Percentiles rank a stretch among this genome's conserved stretches.
These are phyloP conservation scores for Amoeboaphelidium protococcarum DNA, from an alignment of 371 early-diverging fungal genomes.

Conservation along the genomic window DNA sequence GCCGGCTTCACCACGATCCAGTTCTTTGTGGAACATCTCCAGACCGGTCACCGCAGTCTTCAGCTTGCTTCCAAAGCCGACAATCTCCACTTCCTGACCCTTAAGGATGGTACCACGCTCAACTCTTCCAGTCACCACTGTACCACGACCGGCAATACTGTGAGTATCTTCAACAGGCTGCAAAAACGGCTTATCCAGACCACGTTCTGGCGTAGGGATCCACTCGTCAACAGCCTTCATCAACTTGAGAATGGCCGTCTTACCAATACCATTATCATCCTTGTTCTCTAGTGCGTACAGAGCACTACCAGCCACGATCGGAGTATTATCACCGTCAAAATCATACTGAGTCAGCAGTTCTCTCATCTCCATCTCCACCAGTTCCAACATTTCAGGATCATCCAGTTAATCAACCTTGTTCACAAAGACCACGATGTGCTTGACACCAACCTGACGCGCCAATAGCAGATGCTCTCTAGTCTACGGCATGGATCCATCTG, in stretches of 20 bases:
- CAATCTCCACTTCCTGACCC: slow-evolving; percentile 85
- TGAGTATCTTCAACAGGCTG: slow-evolving; percentile 39
- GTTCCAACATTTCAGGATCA: slow-evolving; percentile 86
- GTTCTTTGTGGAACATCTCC: slow-evolving; percentile 94
- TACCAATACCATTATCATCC: slow-evolving; percentile 65
- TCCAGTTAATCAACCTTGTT: slow-evolving; percentile 97
- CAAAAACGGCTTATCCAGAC: slow-evolving; percentile 93
- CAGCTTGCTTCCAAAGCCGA: slow-evolving; percentile 60
- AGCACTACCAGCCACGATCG: slow-evolving; percentile 84
- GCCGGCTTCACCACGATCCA: slow-evolving; percentile 90
- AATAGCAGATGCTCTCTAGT: slow-evolving; percentile 91
- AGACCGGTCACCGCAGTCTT: slow-evolving; percentile 86
- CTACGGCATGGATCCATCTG: slow-evolving; percentile 88
- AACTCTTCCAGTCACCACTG: slow-evolving; percentile 90
- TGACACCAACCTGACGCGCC: slow-evolving; percentile 87
- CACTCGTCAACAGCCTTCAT: slow-evolving; percentile 78
- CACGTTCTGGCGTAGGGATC: slow-evolving; percentile 81
- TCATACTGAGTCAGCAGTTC: slow-evolving; percentile 74
- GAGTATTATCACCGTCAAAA: slow-evolving; percentile 74
- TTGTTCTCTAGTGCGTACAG: slow-evolving; percentile 81
- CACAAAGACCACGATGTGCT: slow-evolving; percentile 84
- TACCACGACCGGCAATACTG: slow-evolving; percentile 96
- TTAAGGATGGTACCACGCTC: slow-evolving; percentile 83
- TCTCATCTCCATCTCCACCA: slow-evolving; percentile 97
- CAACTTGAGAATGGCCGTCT: slow-evolving; percentile 53